These are phyloP conservation scores for Apiotrichum montevideense DNA, from an alignment of 1,284 basidiomycete genomes.

Conservation along the genomic window DNA sequence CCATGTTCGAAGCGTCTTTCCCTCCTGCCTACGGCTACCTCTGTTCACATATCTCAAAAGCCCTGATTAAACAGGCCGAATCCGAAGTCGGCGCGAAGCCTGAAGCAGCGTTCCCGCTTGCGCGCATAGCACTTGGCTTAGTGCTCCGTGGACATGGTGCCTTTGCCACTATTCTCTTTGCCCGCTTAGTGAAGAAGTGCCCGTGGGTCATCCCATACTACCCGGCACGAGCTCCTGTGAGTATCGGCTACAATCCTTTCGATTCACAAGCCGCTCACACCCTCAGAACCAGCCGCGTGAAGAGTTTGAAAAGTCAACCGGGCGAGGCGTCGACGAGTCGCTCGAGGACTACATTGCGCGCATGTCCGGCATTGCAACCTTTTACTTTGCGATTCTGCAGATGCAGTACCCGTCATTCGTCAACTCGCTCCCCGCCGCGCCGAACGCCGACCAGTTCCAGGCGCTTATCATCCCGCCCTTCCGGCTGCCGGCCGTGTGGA, in stretches of 20 bases:
- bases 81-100: slow-evolving; percentile 87
- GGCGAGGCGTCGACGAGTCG: slow-evolving; percentile 53
- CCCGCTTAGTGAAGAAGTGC: slow-evolving; percentile 73
- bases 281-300: slow-evolving; percentile 50
- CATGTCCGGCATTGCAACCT: slow-evolving; percentile 74
- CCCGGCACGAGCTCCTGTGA: slow-evolving; percentile 39
- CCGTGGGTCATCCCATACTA: slow-evolving; percentile 53
- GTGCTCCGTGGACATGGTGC: slow-evolving; percentile 54
- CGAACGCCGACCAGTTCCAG: slow-evolving; percentile 45
- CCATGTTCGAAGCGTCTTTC: slow-evolving; percentile 37
- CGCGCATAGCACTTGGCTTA: slow-evolving; percentile 65
- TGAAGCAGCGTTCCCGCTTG: slow-evolving; percentile 75
- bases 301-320: slow-evolving; percentile 62
- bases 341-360: slow-evolving; percentile 63
- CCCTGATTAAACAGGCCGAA: slow-evolving; percentile 86
- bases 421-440: slow-evolving; percentile 26
- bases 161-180: slow-evolving; percentile 72
- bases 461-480: slow-evolving; percentile 54
- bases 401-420: slow-evolving; percentile 42
- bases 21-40: slow-evolving; percentile 60
- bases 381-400: slow-evolving; percentile 77
- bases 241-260: slow-evolving; percentile 7
- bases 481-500: slow-evolving; percentile 59
- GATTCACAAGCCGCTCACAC: no score
- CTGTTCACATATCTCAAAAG: slow-evolving; percentile 79